Base-by-base conservation (phyloP, 805 yeast genomes). In the Kazachstania taianensis region DNA sequence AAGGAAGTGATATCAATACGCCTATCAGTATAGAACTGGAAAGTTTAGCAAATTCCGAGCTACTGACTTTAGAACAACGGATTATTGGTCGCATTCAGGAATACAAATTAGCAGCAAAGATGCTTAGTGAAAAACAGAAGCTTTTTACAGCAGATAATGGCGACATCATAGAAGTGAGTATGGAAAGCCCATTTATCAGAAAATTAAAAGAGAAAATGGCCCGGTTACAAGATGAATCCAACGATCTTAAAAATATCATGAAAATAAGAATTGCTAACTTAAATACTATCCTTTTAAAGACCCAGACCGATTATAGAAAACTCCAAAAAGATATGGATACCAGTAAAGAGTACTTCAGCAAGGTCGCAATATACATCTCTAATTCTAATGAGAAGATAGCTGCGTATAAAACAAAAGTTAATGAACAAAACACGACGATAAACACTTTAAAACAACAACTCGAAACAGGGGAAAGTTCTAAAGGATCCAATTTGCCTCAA, bases 161-260 rank as follows among this genome's bases (percentile, higher is more conserved):
- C 9, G 29, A 35, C 28, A 30, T 33, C 14, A 25, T 26, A 19
- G 30, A 33, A 25, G 36, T 27, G 7, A 25, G 28, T 12, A 20
- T 26, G 15, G 46, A 44, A 18, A 44, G 44, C 27, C 42, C 48
- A 7, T 38, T 42, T 14, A 37, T 41, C 5, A 38, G 27, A 24
- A 32, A 37, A 8, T 23, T 46, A 13, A 41, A 39, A 32, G 29
- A 31, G 5, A 38, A 38, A 22, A 14, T 46, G 15, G 27, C 29
- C 5, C 20, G 30, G 12, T 23, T 34, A 18, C 20, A 22, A 17
- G 26, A 36, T 7, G 43, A 42, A 28, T 23, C 40, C n/a, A 40
- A 30, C 12, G 27, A 24, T n/a, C 25, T 38, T 2, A 33, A 38
- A 22, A 28, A 16, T 5, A 26, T 20, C 9, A 30, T 42, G 28